Conservation (phyloP, 2,329 filamentous ascomycete species). For the Metarhizium humberi region DNA sequence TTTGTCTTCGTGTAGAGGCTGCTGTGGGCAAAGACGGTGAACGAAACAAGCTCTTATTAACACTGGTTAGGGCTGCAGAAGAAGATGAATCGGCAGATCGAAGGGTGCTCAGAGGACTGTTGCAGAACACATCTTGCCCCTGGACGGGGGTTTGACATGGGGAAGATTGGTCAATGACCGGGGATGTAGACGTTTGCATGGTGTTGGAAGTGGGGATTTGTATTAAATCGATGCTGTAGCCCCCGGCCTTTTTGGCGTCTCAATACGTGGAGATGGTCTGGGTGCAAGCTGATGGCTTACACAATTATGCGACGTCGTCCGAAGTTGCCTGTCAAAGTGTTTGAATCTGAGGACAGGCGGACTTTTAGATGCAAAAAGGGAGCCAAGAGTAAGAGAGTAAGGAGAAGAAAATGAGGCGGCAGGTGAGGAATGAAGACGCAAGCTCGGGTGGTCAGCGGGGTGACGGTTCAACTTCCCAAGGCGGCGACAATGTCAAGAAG, state of each 20-base stretch:
- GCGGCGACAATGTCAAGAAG: background rate
- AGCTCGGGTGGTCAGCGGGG: background rate
- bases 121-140: conserved; percentile 5
- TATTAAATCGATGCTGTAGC: conserved; percentile 3
- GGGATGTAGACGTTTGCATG: conserved; percentile 15
- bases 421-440: background rate
- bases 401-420: too few species aligned
- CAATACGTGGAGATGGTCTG: background rate
- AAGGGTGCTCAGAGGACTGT: conserved; percentile 1
- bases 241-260: conserved; percentile 2
- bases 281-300: background rate
- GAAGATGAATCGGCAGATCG: background rate
- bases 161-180: background rate
- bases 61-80: background rate
- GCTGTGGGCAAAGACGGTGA: background rate
- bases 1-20: background rate
- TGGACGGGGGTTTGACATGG: conserved; percentile 3
- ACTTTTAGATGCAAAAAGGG: background rate
- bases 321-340: background rate
- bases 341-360: background rate
- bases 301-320: background rate
- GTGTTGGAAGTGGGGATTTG: conserved; percentile 9
- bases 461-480: background rate
- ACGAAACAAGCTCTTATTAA: background rate
- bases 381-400: background rate